These are phyloP conservation scores for Ustilago loliicola DNA, from an alignment of 1,284 basidiomycete genomes.

Conservation along the genomic window DNA sequence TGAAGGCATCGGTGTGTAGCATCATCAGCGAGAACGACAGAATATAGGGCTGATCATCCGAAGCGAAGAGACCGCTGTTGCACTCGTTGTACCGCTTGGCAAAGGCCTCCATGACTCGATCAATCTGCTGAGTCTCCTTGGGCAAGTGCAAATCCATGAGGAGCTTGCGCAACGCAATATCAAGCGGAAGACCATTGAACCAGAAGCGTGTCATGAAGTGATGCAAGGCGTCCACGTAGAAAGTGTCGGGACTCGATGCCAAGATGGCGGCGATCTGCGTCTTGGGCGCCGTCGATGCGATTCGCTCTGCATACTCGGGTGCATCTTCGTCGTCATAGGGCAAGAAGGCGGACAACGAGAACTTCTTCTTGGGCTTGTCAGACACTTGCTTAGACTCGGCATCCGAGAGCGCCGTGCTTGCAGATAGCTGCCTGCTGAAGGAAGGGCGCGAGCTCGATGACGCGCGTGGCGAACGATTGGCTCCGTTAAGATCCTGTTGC, in stretches of 20 bases:
- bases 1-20: slow-evolving; percentile 98
- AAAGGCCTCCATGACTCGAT: slow-evolving; percentile 96
- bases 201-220: slow-evolving; percentile 83
- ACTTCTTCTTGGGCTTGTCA: slow-evolving; percentile 37
- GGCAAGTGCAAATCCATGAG: slow-evolving; percentile 93
- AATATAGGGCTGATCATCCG: slow-evolving; percentile 88
- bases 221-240: slow-evolving; percentile 80
- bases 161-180: slow-evolving; percentile 89
- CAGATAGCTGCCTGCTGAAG: slow-evolving; percentile 38
- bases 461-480: slow-evolving; percentile 19
- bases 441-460: slow-evolving; percentile 45
- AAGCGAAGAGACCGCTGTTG: slow-evolving; percentile 83
- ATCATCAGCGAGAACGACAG: slow-evolving; percentile 98
- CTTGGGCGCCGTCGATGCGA: slow-evolving; percentile 40
- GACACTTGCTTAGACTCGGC: slow-evolving; percentile 23
- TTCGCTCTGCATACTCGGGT: slow-evolving; percentile 52
- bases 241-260: slow-evolving; percentile 77
- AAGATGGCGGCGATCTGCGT: slow-evolving; percentile 58
- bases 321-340: slow-evolving; percentile 54
- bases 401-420: slow-evolving; percentile 24
- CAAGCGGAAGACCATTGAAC: slow-evolving; percentile 85
- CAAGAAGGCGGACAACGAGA: slow-evolving; percentile 44
- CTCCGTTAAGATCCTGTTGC: slow-evolving; percentile 18
- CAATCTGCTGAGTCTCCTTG: slow-evolving; percentile 97
- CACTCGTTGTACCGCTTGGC: slow-evolving; percentile 85